Evolutionary conservation across 495 filamentous ascomycete genomes (phyloP), one percentile per base, ranked within the genome.

Genomic region (Trypethelium eluteriae): DNA sequence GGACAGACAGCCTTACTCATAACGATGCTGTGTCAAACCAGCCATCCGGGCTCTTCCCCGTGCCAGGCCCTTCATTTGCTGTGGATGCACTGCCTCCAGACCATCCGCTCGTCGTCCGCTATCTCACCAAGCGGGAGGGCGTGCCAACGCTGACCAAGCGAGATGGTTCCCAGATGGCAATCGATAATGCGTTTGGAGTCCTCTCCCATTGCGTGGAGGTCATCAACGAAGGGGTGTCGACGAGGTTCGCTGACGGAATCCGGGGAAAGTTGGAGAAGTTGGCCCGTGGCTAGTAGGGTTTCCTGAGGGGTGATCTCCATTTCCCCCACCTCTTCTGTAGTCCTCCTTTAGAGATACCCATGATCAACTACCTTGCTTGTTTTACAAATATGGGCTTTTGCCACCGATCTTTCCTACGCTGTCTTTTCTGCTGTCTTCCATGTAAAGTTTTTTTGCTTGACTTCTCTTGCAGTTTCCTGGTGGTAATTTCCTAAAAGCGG

Each of bases 241-340:
- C 76, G 2, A 74, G 76, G 16, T 79, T 79, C 62, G 75, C 76
- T 14, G 76, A 79, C 50, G 77, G 77, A 14, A 75, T 79, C 63
- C 67, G 74, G 38, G 62, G 69, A 11, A 79, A 79, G 68, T 70
- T 79, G 49, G 72, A 75, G 53, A 70, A 68, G 47, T 67, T 79
- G 6, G 66, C 71, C 6, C 67, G 70, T 57, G 70, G 73, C 39
- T 74, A 69, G 62, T 70, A 39, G 34, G 11, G 2, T 39, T 36
- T 11, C 25, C 25, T 25, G 25, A 25, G 25, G 25, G 25, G 25
- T 25, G 25, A 25, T 1, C 25, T 1, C 25, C 25, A 25, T 25
- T 25, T 25, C 63, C 64, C n/a, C 62, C 2, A 32, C 18, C 14
- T 62, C 67, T 65, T 38, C 35, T 66, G 47, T 38, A 56, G 47